Percentiles rank a stretch among this genome's conserved stretches.
These are phyloP conservation scores for Nigrospora oryzae DNA, from an alignment of 2,329 filamentous ascomycete genomes.

Conservation along the genomic window DNA sequence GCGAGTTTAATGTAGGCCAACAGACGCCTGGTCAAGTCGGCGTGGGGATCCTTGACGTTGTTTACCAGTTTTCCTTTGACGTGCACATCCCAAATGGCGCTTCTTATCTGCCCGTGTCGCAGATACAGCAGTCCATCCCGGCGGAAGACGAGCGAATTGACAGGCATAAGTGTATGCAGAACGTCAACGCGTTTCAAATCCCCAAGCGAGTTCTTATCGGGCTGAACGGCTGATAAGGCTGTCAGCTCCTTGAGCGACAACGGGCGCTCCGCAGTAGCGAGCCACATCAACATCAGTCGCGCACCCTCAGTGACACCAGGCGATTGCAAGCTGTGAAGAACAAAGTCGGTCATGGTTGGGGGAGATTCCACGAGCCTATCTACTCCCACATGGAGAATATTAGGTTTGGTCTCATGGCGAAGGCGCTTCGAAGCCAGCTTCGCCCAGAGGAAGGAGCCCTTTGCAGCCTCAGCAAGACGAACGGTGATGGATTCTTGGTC, in stretches of 20 bases:
- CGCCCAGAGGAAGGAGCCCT: conserved; percentile 28
- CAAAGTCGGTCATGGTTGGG: conserved; percentile 20
- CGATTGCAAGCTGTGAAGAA: conserved; percentile 15
- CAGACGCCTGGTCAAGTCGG: conserved; percentile 21
- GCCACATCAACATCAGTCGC: conserved; percentile 24
- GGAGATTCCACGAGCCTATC: conserved; percentile 17
- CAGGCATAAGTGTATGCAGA: conserved; percentile 15
- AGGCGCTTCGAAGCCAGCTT: conserved; percentile 23
- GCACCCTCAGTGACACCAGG: conserved; percentile 18
- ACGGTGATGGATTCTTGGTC: conserved; percentile 22
- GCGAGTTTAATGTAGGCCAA: conserved; percentile 22
- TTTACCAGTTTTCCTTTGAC: conserved; percentile 20
- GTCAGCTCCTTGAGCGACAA: conserved; percentile 21
- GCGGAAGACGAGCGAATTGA: conserved; percentile 21
- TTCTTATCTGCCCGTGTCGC: conserved; percentile 24
- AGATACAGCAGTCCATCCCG: conserved; percentile 24
- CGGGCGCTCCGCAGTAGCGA: conserved; percentile 25
- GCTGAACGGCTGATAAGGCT: conserved; percentile 18
- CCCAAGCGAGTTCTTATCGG: conserved; percentile 18
- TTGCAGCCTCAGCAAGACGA: conserved; percentile 21
- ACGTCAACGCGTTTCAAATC: conserved; percentile 15
- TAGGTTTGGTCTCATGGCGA: conserved; percentile 14
- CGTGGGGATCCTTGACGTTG: conserved; percentile 21
- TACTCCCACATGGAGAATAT: conserved; percentile 18
- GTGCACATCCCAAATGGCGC: conserved; percentile 19